Base-by-base conservation (phyloP, 2,329 filamentous ascomycete species). In the Macrophomina tecta region DNA sequence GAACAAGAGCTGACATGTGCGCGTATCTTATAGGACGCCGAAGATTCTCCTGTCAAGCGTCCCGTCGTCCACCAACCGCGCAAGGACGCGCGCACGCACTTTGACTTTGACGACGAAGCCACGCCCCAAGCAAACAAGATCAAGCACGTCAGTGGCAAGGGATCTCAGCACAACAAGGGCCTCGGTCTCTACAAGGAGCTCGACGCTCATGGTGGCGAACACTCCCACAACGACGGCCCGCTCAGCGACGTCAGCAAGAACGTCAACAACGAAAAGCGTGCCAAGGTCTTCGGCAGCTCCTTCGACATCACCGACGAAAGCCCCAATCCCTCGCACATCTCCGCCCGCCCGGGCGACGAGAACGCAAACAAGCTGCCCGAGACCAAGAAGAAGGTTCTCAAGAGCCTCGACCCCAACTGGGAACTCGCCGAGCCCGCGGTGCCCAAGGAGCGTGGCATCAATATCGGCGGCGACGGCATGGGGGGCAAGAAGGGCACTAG, bases 31-130 rank as follows among this genome's bases (percentile, higher is more conserved):
- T 48, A 53, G 65, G 65, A 62, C 1, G 48, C 40, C 69, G 80
- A 86, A 52, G 78, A 86, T 45, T 89, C 87, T 8, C 87, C 89
- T 7, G 83, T 83, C 51, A 86, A 86, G 70, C 82, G 85, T 65
- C 84, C 87, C 14, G 83, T 86, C 40, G 83, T 87, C 45, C 82
- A 85, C 72, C 91, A 91, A 76, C 85, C 91, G 45, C 91, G 94
- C 68, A 91, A 89, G 49, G 92, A 96, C 73, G 90, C 91, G 18
- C 89, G 94, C 75, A 82, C 89, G 1, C 93, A 98, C 78, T 97
- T 97, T 75, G 89, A 95, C 69, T 86, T 97, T 73, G 83, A 87
- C 64, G 94, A 98, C 75, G 89, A 94, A 66, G 89, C 87, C 58
- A 86, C 86, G 40, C 86, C 87, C 60, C 80, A 83, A 16, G 84